Percentiles rank a stretch among this genome's conserved stretches.
These are phyloP conservation scores for Zygotorulaspora chibaensis DNA, from an alignment of 805 yeast species.

Conservation along the genomic window DNA sequence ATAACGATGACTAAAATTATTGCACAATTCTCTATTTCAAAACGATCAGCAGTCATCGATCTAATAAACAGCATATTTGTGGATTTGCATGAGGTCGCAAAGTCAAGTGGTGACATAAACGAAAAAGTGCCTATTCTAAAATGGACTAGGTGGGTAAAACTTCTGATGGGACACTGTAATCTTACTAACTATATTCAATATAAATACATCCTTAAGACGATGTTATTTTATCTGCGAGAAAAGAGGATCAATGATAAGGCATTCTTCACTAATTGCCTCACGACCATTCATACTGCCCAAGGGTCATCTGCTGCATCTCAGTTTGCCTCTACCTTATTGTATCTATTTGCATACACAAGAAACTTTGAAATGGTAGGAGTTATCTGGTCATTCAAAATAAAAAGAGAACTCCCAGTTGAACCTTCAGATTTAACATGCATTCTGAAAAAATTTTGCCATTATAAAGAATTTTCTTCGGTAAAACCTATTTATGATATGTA, in stretches of 20 bases:
- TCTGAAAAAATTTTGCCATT: constrained; percentile 23
- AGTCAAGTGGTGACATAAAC: neutral
- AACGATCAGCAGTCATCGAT: constrained; percentile 14
- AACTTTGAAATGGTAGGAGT: constrained; percentile 15
- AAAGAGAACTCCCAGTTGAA: constrained; percentile 16
- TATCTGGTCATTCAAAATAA: constrained; percentile 35
- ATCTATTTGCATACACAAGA: constrained; percentile 15
- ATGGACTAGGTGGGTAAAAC: constrained; percentile 27
- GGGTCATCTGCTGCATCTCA: constrained; percentile 29
- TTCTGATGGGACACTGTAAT: constrained; percentile 28
- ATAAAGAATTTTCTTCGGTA: constrained; percentile 24
- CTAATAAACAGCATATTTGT: constrained; percentile 19
- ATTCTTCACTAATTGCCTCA: constrained; percentile 4
- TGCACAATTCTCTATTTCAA: constrained; percentile 21
- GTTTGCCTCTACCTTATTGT: constrained; percentile 28
- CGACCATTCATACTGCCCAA: constrained; percentile 6
- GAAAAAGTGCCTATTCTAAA: constrained; percentile 14
- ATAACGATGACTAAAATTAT: constrained; percentile 16
- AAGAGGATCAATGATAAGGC: neutral
- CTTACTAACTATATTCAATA: constrained; percentile 21
- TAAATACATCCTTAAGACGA: constrained; percentile 15
- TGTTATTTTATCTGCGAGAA: constrained; percentile 19
- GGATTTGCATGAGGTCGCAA: constrained; percentile 5
- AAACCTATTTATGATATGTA: constrained; percentile 36
- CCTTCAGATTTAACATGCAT: constrained; percentile 24